A percentile compares a stretch with the other conserved stretches of the same genome.
These are phyloP conservation scores for Fusarium acutatum DNA, from an alignment of 2,329 filamentous ascomycete species.

Conservation along the genomic window DNA sequence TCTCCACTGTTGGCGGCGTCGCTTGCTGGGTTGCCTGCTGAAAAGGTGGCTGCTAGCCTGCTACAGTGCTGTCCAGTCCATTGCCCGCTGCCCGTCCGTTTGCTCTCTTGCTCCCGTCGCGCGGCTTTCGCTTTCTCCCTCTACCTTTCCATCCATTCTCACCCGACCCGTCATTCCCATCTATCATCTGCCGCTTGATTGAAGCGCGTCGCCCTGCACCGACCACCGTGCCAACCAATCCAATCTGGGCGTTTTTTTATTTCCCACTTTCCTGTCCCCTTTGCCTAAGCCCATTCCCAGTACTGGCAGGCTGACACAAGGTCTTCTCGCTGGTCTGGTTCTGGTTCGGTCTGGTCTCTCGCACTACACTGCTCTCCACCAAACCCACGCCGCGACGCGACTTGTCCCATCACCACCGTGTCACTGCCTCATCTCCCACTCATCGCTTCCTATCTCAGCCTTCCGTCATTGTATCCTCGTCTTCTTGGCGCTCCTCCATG, in stretches of 20 bases:
- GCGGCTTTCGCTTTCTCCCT: constrained; percentile 33
- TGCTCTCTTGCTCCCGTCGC: constrained; percentile 23
- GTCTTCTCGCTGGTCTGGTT: constrained; percentile 36
- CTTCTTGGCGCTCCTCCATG: constrained; percentile 50
- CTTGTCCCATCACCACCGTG: constrained; percentile 56
- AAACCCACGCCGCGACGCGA: constrained; percentile 55
- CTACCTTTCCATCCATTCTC: constrained; percentile 32
- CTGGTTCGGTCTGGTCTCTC: constrained; percentile 40
- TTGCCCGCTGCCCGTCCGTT: not conserved
- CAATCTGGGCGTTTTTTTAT: constrained; percentile 36
- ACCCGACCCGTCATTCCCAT: constrained; percentile 34
- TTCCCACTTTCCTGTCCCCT: constrained; percentile 31
- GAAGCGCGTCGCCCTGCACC: constrained; percentile 37
- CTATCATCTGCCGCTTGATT: constrained; percentile 33
- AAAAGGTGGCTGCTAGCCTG: constrained; percentile 25
- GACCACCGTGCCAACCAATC: constrained; percentile 38
- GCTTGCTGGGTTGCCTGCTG: constrained; percentile 21
- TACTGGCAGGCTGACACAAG: constrained; percentile 32
- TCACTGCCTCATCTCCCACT: constrained; percentile 54
- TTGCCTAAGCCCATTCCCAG: constrained; percentile 29
- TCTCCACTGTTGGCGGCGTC: constrained; percentile 32
- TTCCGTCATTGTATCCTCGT: constrained; percentile 34
- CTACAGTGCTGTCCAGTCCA: not conserved
- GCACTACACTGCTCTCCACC: constrained; percentile 50
- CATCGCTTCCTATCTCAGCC: constrained; percentile 51